Conservation (phyloP, 202 grass and related monocot genomes). For the Bolboschoenoplectus hybrid region DNA sequence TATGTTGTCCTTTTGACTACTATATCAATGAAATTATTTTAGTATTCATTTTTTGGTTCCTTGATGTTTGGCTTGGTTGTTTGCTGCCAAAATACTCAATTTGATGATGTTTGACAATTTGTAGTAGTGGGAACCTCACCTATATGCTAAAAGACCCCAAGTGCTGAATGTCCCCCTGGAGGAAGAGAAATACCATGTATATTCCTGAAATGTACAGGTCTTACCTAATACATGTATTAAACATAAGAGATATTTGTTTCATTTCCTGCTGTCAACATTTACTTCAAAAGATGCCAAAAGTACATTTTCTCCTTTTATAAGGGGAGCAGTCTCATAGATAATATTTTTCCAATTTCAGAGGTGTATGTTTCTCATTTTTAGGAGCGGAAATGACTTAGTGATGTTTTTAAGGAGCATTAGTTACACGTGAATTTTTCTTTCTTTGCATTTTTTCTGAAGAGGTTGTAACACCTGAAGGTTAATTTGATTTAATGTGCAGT, state of each 20-base stretch:
- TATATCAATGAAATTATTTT: conserved; percentile 20
- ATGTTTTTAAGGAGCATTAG: not conserved
- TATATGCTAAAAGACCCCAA: conserved; percentile 16
- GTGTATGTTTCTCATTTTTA: not conserved
- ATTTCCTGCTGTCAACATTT: conserved; percentile 5
- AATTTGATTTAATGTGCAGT: conserved; percentile 12
- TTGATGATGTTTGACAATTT: conserved; percentile 9
- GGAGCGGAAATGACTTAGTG: not conserved
- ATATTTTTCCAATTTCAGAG: not conserved
- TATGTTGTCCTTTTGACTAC: not conserved
- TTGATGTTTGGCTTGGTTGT: conserved; percentile 2
- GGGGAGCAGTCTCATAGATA: not conserved
- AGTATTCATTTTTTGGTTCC: not conserved
- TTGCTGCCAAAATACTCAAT: not conserved
- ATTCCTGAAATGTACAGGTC: not conserved
- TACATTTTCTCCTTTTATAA: not conserved
- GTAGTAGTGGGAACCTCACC: not conserved
- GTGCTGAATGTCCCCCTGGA: not conserved
- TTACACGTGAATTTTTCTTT: not conserved
- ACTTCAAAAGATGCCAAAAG: conserved; percentile 11
- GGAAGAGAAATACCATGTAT: not conserved
- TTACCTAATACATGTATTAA: not conserved
- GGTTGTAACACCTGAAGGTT: conserved; percentile 3
- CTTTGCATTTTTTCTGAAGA: not conserved
- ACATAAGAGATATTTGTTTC: not conserved